Base-by-base conservation (phyloP, 140 eudicot genomes). In the Senecio squalidus region DNA sequence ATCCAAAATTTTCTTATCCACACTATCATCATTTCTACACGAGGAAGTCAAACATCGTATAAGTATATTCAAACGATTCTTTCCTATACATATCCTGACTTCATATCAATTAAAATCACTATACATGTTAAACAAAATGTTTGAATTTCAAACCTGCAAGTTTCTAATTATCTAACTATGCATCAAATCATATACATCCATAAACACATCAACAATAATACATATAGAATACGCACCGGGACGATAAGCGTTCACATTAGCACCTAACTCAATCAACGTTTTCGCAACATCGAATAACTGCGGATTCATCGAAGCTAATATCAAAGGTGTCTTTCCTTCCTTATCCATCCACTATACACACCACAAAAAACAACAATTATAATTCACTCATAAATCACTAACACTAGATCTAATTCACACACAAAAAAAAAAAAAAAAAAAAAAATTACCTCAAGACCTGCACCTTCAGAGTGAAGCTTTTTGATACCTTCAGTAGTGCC, bases 251-350 rank as follows among this genome's bases (percentile, higher is more conserved):
- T 92, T 84, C 14, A 88, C 87, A 68, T 92, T 92, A 10, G 99
- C 99, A 77, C 99, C 99, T 78, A 92, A 74, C 31, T 84, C 96
- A 2, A 88, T 81, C 60, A 92, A 81, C n/a, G 93, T 75, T 66
- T 84, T 92, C 0, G 93, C 95, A 46, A 82, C 96, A 70, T 77
- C 60, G 26, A 59, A 71, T 9, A 77, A 85, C 58, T 77, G 78
- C 0, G 93, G 87, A 45, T 76, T 88, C 96, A 82, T 77, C 62
- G 87, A 87, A 64, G 99, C 96, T 58, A 60, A 29, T 44, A 92
- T 92, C 41, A 92, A 60, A 18, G 99, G 96, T 48, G 99, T 92
- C 82, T 84, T 92, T 62, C 93, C 93, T 75, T 92, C 96, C 17
- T 63, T 88, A 70, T 92, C 99, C 58, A 72, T 56, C 94, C 94